These are phyloP conservation scores for Podospora pseudocomata DNA, from an alignment of 495 filamentous ascomycete species.

Conservation along the genomic window DNA sequence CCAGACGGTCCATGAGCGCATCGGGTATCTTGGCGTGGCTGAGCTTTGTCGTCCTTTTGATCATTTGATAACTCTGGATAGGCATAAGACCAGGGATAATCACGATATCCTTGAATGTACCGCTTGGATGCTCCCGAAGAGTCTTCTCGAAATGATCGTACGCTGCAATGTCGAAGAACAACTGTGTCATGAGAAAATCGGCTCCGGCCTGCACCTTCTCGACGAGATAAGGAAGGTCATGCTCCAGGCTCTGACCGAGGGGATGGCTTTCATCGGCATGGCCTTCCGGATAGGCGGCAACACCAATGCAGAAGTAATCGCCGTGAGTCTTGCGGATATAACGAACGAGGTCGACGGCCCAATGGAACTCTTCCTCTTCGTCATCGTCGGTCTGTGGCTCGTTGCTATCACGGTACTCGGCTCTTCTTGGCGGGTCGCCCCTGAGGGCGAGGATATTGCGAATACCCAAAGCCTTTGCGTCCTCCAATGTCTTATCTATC, in stretches of 20 bases:
- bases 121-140: slow-evolving; percentile 77
- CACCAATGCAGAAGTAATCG: slow-evolving; percentile 95
- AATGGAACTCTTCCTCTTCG: slow-evolving; percentile 74
- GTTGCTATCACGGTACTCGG: slow-evolving; percentile 69
- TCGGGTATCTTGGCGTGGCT: slow-evolving; percentile 80
- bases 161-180: slow-evolving; percentile 86
- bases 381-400: slow-evolving; percentile 45
- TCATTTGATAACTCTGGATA: slow-evolving; percentile 93
- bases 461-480: slow-evolving; percentile 89
- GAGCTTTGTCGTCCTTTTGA: slow-evolving; percentile 91
- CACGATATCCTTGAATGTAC: slow-evolving; percentile 78
- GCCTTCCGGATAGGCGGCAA: slow-evolving; percentile 91
- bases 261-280: slow-evolving; percentile 87
- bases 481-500: slow-evolving; percentile 84
- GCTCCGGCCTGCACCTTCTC: slow-evolving; percentile 90
- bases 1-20: slow-evolving; percentile 64
- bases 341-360: slow-evolving; percentile 83
- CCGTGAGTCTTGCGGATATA: slow-evolving; percentile 84
- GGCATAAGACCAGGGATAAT: slow-evolving; percentile 98
- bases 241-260: slow-evolving; percentile 68
- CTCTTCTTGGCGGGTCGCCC: slow-evolving; percentile 86
- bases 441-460: slow-evolving; percentile 90
- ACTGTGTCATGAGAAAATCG: slow-evolving; percentile 98
- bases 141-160: slow-evolving; percentile 75
- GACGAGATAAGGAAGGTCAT: slow-evolving; percentile 84